These are phyloP conservation scores for Alliaria petiolata DNA, from an alignment of 345 rosid species.

Conservation along the genomic window DNA sequence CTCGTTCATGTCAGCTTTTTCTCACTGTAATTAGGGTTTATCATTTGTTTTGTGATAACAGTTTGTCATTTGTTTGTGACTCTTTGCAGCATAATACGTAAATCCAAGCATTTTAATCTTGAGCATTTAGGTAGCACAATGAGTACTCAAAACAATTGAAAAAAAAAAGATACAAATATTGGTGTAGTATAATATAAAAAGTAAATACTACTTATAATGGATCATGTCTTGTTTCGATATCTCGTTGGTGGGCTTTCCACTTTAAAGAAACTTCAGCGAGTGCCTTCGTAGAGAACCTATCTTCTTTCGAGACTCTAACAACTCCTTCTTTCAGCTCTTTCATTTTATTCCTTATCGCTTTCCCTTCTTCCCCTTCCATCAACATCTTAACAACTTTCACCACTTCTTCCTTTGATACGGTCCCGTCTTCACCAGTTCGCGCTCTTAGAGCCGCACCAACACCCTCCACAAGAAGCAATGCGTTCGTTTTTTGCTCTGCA, in stretches of 20 bases:
- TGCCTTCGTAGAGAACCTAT: conserved; percentile 20
- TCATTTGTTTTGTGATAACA: too few species aligned
- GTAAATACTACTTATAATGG: too few species aligned
- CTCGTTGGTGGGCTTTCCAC: conserved; percentile 18
- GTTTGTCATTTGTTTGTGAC: too few species aligned
- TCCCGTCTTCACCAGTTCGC: neutral
- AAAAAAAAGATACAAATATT: too few species aligned
- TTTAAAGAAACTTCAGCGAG: conserved; percentile 1
- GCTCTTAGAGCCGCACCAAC: neutral
- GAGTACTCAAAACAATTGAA: neutral
- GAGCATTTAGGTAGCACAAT: too few species aligned
- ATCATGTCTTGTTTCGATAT: neutral
- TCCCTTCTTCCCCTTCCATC: conserved; percentile 34
- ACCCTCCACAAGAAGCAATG: conserved; percentile 11
- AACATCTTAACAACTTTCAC: conserved; percentile 14
- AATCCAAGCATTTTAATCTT: too few species aligned
- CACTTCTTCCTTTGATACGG: conserved; percentile 8
- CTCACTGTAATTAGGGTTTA: too few species aligned
- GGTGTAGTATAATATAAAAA: too few species aligned
- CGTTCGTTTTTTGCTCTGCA: conserved; percentile 28
- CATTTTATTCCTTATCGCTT: neutral
- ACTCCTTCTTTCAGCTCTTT: conserved; percentile 10
- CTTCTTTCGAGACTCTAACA: conserved; percentile 1
- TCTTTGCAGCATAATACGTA: too few species aligned
- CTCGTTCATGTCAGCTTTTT: too few species aligned